Evolutionary conservation across 768 basidiomycete genomes (phyloP), one percentile per base, ranked within the genome.

Genomic region (Pleurotus giganteus): DNA sequence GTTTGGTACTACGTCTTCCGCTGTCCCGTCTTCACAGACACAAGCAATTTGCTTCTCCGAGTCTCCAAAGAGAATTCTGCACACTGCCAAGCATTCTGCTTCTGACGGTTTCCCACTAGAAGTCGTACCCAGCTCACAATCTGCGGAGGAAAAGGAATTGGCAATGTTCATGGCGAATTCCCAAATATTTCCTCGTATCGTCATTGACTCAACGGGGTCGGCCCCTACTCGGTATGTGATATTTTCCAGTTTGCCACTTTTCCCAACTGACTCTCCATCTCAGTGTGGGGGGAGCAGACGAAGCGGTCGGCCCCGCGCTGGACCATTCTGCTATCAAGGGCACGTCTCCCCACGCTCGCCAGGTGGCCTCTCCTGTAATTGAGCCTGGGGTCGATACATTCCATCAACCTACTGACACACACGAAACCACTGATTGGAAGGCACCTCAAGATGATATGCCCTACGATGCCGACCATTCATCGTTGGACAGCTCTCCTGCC

Each of bases 101-200:
- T 44, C 15, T 11, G 54, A 44, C 21, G 45, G 12, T 23, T 54
- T 51, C 34, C 28, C 17, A 12, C 62, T 63, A 12, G 72, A 74
- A 46, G 47, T 67, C 7, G 65, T 79, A n/a, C 75, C 73, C 13
- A 80, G 75, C 54, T 80, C 77, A 28, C 79, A 79, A 56, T 74
- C 69, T 54, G 73, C 77, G 43, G 58, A 57, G 46, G 78, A 80
- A 56, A 57, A 58, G n/a, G 74, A 77, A 47, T 58, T 75, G 23
- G 59, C 37, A 21, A 57, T 66, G 4, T 61, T 60, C 8, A 52
- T 46, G 39, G 26, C 28, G 19, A 26, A 29, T 43, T 27, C 34
- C 23, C n/a, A 60, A 37, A 27, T 63, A 50, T 29, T 58, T 23
- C 54, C 47, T 51, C 32, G 47, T 19, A 11, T 15, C 19, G 19